These are phyloP conservation scores for Lachancea thermotolerans DNA, from an alignment of 805 yeast species.

Conservation along the genomic window DNA sequence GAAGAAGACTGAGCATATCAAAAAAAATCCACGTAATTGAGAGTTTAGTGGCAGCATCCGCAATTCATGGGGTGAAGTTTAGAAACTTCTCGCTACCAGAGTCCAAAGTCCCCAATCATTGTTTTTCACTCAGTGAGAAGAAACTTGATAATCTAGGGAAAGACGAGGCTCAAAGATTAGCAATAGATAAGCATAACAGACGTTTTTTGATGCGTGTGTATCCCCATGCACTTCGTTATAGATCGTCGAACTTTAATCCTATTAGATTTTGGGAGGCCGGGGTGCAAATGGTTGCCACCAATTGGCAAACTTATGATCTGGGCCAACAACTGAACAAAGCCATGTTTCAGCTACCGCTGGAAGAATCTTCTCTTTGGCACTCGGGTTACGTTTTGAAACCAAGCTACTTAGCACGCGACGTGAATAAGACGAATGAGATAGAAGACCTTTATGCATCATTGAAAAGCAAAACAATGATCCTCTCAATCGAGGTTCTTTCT, in stretches of 20 bases:
- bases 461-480: slow-evolving; percentile 12
- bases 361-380: slow-evolving; percentile 23
- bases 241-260: slow-evolving; percentile 78
- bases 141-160: slow-evolving; percentile 54
- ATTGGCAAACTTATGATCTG: slow-evolving; percentile 88
- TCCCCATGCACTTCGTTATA: slow-evolving; percentile 73
- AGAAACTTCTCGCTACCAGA: slow-evolving; percentile 80
- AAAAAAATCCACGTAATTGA: slow-evolving; percentile 19
- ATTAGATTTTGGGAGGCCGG: slow-evolving; percentile 77
- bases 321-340: slow-evolving; percentile 89
- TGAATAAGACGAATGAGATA: slow-evolving; percentile 23
- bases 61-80: slow-evolving; percentile 64
- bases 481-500: slow-evolving; percentile 51
- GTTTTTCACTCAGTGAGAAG: slow-evolving; percentile 82
- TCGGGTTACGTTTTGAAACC: slow-evolving; percentile 84
- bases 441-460: slow-evolving; percentile 15
- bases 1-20: slow-evolving; percentile 29
- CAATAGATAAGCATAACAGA: slow-evolving; percentile 71
- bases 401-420: slow-evolving; percentile 30
- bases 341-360: slow-evolving; percentile 54
- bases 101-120: slow-evolving; percentile 71
- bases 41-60: slow-evolving; percentile 23
- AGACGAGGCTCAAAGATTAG: slow-evolving; percentile 46
- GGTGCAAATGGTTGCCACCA: slow-evolving; percentile 90
- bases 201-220: slow-evolving; percentile 74